These are phyloP conservation scores for Isoetes engelmannii DNA, from an alignment of 83 land plant species.

Conservation along the genomic window DNA sequence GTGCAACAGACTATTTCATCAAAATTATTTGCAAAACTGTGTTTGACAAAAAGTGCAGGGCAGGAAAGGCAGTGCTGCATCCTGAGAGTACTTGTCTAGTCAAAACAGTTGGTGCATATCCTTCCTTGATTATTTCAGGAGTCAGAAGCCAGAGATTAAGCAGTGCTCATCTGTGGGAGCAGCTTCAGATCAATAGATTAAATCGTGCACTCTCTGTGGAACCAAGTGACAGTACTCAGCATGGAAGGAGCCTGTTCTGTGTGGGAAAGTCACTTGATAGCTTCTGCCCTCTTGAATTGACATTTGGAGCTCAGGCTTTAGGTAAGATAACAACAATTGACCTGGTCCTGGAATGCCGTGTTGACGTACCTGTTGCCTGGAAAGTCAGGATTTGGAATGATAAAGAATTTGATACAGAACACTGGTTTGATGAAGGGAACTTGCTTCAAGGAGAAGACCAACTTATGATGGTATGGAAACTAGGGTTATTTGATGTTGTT, in stretches of 20 bases:
- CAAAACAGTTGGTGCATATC: conserved; percentile 14
- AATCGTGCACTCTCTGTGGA: conserved; percentile 8
- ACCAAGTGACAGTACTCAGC: conserved; percentile 2
- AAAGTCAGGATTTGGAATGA: conserved; percentile 38
- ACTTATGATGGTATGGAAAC: conserved; percentile 11
- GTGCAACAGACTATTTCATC: conserved; percentile 9
- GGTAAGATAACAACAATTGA: conserved; percentile 18
- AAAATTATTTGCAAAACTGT: conserved; percentile 18
- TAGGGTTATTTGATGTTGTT: conserved; percentile 23
- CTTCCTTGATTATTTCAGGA: conserved; percentile 15
- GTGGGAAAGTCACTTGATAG: conserved; percentile 25
- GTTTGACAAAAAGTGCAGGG: not conserved
- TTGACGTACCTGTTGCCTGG: conserved; percentile 24
- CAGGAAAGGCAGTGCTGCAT: not conserved
- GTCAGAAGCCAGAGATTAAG: conserved; percentile 16
- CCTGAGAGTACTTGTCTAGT: conserved; percentile 7
- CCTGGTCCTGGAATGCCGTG: conserved; percentile 20
- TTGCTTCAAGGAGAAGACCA: conserved; percentile 21
- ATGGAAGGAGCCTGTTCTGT: conserved; percentile 23
- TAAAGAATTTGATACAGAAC: conserved; percentile 31
- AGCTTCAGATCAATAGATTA: conserved; percentile 9
- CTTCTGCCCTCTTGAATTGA: conserved; percentile 14
- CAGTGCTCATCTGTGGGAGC: conserved; percentile 17
- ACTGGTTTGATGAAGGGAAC: conserved; percentile 35
- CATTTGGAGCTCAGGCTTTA: conserved; percentile 20